Percentiles rank a stretch among this genome's conserved stretches.
phyloP scores from a whole-genome alignment of 805 yeast species.

The Cyberlindnera japonica region DNA sequence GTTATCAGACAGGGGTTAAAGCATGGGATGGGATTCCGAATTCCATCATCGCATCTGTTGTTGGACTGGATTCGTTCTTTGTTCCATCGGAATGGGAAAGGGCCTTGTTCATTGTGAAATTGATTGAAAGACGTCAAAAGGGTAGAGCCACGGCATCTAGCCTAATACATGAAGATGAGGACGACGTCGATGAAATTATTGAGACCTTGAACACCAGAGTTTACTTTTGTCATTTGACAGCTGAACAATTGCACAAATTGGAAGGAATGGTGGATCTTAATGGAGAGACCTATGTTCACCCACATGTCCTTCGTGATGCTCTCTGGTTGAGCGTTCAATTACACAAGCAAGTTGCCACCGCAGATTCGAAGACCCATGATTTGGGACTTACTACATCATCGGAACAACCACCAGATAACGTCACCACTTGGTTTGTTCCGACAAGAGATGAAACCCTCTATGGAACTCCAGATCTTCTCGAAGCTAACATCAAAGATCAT shows the following conservation, averaged over 20 bases:
- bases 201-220: slow-evolving; percentile 39
- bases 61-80: slow-evolving; percentile 48
- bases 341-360: slow-evolving; percentile 36
- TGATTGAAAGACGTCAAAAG: slow-evolving; percentile 36
- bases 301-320: slow-evolving; percentile 40
- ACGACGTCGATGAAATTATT: slow-evolving; percentile 23
- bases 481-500: slow-evolving; percentile 26
- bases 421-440: slow-evolving; percentile 39
- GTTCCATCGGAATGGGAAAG: slow-evolving; percentile 56
- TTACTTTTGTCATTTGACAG: slow-evolving; percentile 45
- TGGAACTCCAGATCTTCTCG: slow-evolving; percentile 39
- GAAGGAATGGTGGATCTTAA: slow-evolving; percentile 36
- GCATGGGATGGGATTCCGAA: slow-evolving; percentile 47
- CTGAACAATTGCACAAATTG: slow-evolving; percentile 42
- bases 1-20: slow-evolving; percentile 45
- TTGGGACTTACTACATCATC: slow-evolving; percentile 29
- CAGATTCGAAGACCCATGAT: slow-evolving; percentile 25
- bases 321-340: slow-evolving; percentile 46
- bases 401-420: slow-evolving; percentile 29
- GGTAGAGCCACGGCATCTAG: neutral
- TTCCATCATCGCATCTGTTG: slow-evolving; percentile 39
- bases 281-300: slow-evolving; percentile 37
- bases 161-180: slow-evolving; percentile 5
- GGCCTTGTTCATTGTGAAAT: slow-evolving; percentile 41
- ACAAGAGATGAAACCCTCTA: slow-evolving; percentile 45